phyloP scores from a whole-genome alignment of 306 rosid species.

The Rosa rugosa region DNA sequence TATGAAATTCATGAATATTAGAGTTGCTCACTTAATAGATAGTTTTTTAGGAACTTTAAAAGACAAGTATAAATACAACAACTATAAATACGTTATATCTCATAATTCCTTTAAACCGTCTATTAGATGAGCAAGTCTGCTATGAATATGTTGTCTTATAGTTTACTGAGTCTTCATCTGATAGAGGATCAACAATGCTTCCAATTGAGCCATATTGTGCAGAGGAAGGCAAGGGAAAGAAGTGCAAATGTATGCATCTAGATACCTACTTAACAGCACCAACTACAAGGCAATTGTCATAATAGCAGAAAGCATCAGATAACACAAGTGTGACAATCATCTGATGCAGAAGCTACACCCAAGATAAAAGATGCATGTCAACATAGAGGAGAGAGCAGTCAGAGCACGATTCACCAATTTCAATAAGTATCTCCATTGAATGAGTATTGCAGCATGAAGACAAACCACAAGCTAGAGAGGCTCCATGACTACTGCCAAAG shows the following conservation, averaged over 20 bases:
- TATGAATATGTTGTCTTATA: no score
- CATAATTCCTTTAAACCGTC: no score
- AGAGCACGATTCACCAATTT: neutral
- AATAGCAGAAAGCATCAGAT: slow-evolving; percentile 55
- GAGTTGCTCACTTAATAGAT: no score
- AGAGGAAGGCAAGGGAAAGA: neutral
- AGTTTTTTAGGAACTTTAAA: no score
- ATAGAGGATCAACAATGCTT: slow-evolving; percentile 62
- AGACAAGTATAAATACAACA: no score
- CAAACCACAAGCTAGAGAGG: neutral
- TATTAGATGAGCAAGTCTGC: no score
- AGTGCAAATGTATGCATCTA: neutral
- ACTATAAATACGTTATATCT: no score
- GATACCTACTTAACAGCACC: neutral
- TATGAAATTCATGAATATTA: no score
- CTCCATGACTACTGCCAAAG: neutral
- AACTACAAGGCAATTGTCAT: slow-evolving; percentile 21
- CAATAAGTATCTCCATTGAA: neutral
- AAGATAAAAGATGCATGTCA: neutral
- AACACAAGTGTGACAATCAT: slow-evolving; percentile 37
- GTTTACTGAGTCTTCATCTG: slow-evolving; percentile 68
- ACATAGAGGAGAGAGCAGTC: neutral
- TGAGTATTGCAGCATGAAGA: neutral
- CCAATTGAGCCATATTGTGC: slow-evolving; percentile 61
- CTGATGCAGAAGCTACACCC: neutral